Conservation (phyloP, 768 basidiomycete species). For the Rubroboletus satanas region DNA sequence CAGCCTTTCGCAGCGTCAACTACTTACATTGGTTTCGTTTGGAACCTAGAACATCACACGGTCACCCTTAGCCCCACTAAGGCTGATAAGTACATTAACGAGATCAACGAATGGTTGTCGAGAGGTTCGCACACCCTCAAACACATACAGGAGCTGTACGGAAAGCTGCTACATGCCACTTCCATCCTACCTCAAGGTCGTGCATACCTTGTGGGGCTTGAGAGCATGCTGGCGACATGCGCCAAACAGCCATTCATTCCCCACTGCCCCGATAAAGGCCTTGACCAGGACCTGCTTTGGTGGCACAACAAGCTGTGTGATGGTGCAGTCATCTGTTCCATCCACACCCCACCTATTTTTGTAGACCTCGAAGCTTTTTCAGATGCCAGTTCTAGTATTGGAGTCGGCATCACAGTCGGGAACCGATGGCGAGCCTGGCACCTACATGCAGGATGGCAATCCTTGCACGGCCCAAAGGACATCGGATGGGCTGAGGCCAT, state of each 20-base stretch:
- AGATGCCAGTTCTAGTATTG: background rate
- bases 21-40: background rate
- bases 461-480: background rate
- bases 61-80: background rate
- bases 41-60: background rate
- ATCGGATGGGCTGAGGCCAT: background rate
- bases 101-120: background rate
- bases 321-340: rapidly evolving
- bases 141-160: background rate
- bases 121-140: background rate
- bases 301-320: background rate
- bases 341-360: background rate
- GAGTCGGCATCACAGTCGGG: background rate
- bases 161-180: background rate
- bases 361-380: background rate
- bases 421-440: background rate
- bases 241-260: background rate
- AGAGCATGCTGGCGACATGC: background rate
- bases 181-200: background rate
- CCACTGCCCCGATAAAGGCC: background rate
- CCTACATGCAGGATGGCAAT: background rate
- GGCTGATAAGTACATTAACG: background rate
- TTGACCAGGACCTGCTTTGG: background rate
- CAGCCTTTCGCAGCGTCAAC: background rate
- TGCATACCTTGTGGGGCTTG: background rate